phyloP scores from a whole-genome alignment of 345 rosid species.

The Syzygium aromaticum region DNA sequence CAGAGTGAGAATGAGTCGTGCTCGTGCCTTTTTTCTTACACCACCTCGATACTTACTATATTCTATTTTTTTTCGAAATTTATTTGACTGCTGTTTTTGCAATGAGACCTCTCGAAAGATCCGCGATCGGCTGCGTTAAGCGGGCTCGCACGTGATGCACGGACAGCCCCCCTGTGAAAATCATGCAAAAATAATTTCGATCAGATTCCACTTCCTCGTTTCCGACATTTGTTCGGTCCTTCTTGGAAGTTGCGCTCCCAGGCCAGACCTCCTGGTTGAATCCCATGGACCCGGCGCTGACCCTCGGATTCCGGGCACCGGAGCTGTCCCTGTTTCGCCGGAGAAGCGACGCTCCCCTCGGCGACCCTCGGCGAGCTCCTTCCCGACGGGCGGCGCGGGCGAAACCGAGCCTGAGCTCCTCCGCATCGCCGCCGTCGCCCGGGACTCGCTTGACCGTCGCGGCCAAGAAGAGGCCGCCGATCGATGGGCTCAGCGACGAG shows the following conservation, averaged over 20 bases:
- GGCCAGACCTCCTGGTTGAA: neutral
- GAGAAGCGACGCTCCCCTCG: constrained; percentile 1
- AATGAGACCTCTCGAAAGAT: neutral
- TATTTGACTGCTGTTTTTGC: neutral
- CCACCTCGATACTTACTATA: no score
- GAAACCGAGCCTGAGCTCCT: neutral
- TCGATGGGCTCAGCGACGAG: constrained; percentile 59
- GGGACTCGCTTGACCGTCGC: neutral
- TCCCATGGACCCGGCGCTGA: constrained; percentile 21
- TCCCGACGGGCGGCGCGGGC: neutral
- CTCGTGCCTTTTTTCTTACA: no score
- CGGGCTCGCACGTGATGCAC: neutral
- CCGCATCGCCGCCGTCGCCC: neutral
- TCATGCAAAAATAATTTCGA: neutral
- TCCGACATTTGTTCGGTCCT: neutral
- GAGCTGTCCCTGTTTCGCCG: constrained; percentile 3
- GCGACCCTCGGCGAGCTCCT: neutral
- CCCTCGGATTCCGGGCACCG: constrained; percentile 7
- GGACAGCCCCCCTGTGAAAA: neutral
- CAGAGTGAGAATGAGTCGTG: no score
- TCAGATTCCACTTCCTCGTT: neutral
- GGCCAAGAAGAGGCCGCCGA: constrained; percentile 12
- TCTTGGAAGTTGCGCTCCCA: neutral
- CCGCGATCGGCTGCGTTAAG: neutral
- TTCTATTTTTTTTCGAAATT: neutral